phyloP scores from a whole-genome alignment of 1,139 yeast species.

The Hansenula anomala region DNA sequence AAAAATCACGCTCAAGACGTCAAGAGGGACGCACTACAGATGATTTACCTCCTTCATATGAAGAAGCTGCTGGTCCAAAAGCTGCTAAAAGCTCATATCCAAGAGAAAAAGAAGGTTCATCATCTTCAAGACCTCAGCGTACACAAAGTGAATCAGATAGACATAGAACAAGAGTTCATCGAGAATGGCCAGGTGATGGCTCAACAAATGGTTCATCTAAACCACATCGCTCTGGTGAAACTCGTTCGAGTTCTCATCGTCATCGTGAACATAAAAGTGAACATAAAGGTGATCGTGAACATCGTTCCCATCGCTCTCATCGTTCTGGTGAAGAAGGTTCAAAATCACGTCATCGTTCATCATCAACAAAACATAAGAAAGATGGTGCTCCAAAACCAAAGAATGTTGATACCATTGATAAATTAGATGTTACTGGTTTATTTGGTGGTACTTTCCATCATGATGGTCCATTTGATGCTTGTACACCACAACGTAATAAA shows the following conservation, averaged over 20 bases:
- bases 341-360: constrained; percentile 8
- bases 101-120: constrained; percentile 37
- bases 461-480: constrained; percentile 98
- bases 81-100: constrained; percentile 41
- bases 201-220: constrained; percentile 1
- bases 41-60: constrained; percentile 55
- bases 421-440: constrained; percentile 90
- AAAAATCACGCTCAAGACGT: constrained; percentile 13
- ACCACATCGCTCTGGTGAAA: constrained; percentile 1
- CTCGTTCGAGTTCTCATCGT: constrained; percentile 3
- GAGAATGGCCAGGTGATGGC: constrained; percentile 17
- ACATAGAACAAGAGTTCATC: constrained; percentile 15
- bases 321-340: constrained; percentile 2
- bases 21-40: constrained; percentile 5
- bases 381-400: constrained; percentile 26
- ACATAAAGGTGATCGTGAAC: constrained; percentile 1
- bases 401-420: constrained; percentile 87
- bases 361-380: constrained; percentile 12
- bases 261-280: constrained; percentile 2
- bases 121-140: constrained; percentile 7
- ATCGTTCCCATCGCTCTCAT: constrained; percentile 1
- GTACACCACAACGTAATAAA: constrained; percentile 93
- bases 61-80: constrained; percentile 59
- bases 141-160: constrained; percentile 11
- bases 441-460: constrained; percentile 97